phyloP scores from a whole-genome alignment of 805 yeast species.

The Zygotorulaspora florentina region DNA sequence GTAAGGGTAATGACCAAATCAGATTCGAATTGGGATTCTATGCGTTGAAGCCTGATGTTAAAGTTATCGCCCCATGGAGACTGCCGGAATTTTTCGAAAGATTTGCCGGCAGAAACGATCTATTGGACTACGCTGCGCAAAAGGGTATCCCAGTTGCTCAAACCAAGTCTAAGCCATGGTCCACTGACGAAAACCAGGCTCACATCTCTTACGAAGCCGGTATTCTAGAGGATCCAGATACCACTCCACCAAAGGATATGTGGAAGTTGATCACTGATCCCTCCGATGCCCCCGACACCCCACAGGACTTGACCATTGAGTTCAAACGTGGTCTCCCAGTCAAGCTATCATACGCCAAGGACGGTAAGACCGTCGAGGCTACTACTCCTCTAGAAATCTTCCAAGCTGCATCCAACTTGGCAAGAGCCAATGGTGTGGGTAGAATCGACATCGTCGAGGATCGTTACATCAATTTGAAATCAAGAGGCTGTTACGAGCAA shows the following conservation, averaged over 20 bases:
- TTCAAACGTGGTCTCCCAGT: conserved; percentile 86
- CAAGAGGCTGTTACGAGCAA: conserved; percentile 99
- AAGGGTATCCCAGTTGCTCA: conserved; percentile 94
- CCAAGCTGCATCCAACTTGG: conserved; percentile 87
- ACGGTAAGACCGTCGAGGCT: conserved; percentile 57
- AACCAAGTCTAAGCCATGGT: conserved; percentile 99
- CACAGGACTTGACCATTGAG: conserved; percentile 81
- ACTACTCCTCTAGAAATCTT: conserved; percentile 91
- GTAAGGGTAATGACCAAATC: conserved; percentile 99
- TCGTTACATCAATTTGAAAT: conserved; percentile 97
- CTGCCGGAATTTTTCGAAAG: conserved; percentile 89
- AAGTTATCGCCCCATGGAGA: conserved; percentile 99
- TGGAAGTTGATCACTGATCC: conserved; percentile 99
- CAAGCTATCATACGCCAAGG: conserved; percentile 63
- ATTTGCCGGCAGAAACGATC: conserved; percentile 97
- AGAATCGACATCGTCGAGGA: conserved; percentile 98
- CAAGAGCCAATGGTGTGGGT: conserved; percentile 99
- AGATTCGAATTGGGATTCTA: conserved; percentile 96
- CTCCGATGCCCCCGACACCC: conserved; percentile 85
- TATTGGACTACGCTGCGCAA: conserved; percentile 87
- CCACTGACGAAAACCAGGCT: conserved; percentile 98
- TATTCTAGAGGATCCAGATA: conserved; percentile 96
- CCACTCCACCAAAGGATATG: conserved; percentile 99
- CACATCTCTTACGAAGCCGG: conserved; percentile 99
- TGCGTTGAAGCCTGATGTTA: conserved; percentile 95